These are phyloP conservation scores for Trametes cingulata DNA, from an alignment of 768 basidiomycete genomes.

Conservation along the genomic window DNA sequence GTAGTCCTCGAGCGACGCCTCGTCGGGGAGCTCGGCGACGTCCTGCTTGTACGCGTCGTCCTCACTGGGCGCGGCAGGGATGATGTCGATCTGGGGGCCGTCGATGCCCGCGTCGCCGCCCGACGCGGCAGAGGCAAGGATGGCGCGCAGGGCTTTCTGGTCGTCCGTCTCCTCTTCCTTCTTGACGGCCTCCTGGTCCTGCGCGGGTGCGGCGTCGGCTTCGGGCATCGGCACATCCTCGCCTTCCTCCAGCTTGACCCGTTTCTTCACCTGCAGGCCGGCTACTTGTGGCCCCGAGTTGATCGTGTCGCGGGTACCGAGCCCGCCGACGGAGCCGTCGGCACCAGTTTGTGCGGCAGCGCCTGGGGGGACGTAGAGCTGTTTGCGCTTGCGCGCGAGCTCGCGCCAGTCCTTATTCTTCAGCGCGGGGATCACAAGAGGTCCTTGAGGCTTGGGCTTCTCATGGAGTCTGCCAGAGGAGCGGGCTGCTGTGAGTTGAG, in stretches of 20 bases:
- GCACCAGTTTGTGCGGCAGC: conserved; percentile 54
- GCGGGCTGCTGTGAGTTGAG: conserved; percentile 73
- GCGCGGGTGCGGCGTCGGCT: conserved; percentile 3
- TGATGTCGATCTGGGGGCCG: conserved; percentile 53
- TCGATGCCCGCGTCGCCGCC: conserved; percentile 41
- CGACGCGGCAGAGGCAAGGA: conserved; percentile 59
- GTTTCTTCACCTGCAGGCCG: conserved; percentile 60
- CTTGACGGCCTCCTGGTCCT: conserved; percentile 28
- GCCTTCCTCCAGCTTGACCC: conserved; percentile 29
- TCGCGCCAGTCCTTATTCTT: conserved; percentile 92
- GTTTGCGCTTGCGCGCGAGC: conserved; percentile 65
- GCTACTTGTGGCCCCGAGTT: conserved; percentile 73
- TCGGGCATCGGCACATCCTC: conserved; percentile 22
- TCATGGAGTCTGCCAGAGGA: conserved; percentile 43
- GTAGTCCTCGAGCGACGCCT: conserved; percentile 82
- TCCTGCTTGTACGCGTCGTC: conserved; percentile 85
- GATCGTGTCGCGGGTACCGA: conserved; percentile 72
- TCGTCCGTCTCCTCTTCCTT: conserved; percentile 65
- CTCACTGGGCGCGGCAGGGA: conserved; percentile 56
- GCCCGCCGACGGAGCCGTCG: conserved; percentile 76
- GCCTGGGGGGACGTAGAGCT: conserved; percentile 67
- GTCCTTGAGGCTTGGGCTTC: conserved; percentile 51
- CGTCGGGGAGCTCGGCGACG: conserved; percentile 74
- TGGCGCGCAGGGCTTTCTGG: conserved; percentile 74
- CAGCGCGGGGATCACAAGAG: conserved; percentile 83